Evolutionary conservation across 495 filamentous ascomycete genomes (phyloP).

Genomic region (Copromyces sp.): DNA sequence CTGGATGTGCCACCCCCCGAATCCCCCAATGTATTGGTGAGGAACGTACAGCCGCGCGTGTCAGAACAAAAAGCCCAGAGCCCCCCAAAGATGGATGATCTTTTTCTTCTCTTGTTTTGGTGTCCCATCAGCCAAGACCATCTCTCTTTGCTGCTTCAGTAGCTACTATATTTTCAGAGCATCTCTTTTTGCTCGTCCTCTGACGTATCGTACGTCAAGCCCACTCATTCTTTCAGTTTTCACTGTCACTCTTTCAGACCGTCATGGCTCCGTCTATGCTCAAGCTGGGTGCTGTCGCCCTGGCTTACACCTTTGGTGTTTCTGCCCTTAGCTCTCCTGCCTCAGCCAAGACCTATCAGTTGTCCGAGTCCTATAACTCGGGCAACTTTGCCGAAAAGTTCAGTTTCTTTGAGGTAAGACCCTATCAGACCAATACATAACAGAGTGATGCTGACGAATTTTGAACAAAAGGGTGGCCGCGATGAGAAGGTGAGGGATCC

Average conservation of each 20-base stretch:
- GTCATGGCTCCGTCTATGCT: constrained; percentile 35
- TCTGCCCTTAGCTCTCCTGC: constrained; percentile 11
- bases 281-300: constrained; percentile 29
- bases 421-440: background rate
- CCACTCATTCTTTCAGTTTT: constrained; percentile 25
- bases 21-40: background rate
- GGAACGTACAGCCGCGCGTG: background rate
- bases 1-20: background rate
- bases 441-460: background rate
- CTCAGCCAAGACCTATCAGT: constrained; percentile 19
- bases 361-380: constrained; percentile 35
- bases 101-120: constrained; percentile 10
- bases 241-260: constrained; percentile 10
- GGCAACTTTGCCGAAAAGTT: constrained; percentile 46
- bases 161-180: constrained; percentile 15
- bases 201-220: constrained; percentile 40
- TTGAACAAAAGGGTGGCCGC: background rate
- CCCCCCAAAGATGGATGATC: background rate
- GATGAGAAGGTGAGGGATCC: constrained; percentile 39
- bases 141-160: constrained; percentile 15
- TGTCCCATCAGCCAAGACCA: constrained; percentile 12
- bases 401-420: constrained; percentile 34
- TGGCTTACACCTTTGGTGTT: constrained; percentile 24
- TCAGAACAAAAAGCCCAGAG: background rate
- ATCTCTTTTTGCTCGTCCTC: constrained; percentile 30